phyloP scores from a whole-genome alignment of 2,329 filamentous ascomycete species.

The Thielaviopsis ethacetica region DNA sequence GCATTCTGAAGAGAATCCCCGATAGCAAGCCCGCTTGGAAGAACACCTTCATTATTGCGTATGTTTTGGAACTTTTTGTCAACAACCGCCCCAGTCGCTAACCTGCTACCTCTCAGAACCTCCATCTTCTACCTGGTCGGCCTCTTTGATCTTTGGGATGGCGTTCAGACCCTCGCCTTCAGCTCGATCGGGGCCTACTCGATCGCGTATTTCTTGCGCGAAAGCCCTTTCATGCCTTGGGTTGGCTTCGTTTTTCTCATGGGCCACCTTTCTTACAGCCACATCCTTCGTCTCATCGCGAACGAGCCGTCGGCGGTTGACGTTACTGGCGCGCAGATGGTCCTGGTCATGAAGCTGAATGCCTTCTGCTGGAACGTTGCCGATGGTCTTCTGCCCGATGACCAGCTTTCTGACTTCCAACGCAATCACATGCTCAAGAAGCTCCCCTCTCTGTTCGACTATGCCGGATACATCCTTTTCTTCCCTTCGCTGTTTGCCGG shows the following conservation, averaged over 20 bases:
- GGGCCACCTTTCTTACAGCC: constrained; percentile 85
- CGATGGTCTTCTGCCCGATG: constrained; percentile 66
- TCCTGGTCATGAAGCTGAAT: constrained; percentile 90
- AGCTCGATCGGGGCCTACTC: constrained; percentile 65
- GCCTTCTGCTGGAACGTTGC: constrained; percentile 98
- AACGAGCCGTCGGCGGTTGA: constrained; percentile 55
- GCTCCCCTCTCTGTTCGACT: constrained; percentile 66
- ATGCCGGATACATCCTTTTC: constrained; percentile 80
- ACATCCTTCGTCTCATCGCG: constrained; percentile 63
- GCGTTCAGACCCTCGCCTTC: constrained; percentile 61
- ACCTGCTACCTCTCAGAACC: constrained; percentile 31
- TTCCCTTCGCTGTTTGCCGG: constrained; percentile 83
- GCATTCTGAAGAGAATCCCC: constrained; percentile 73
- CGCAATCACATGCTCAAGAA: constrained; percentile 62
- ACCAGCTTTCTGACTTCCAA: constrained; percentile 73
- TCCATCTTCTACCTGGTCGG: constrained; percentile 86
- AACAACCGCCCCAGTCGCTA: background rate
- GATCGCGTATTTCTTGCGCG: constrained; percentile 65
- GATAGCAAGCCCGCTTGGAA: constrained; percentile 71
- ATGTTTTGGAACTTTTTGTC: constrained; percentile 15
- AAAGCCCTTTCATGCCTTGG: constrained; percentile 92
- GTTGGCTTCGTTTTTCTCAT: constrained; percentile 85
- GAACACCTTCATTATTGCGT: constrained; percentile 75
- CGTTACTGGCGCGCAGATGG: constrained; percentile 95
- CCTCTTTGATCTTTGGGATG: constrained; percentile 82